A percentile compares a stretch with the other conserved stretches of the same genome.
Evolutionary conservation across 1,139 yeast genomes (phyloP).

Genomic region (Magnusiomyces clavatus): DNA sequence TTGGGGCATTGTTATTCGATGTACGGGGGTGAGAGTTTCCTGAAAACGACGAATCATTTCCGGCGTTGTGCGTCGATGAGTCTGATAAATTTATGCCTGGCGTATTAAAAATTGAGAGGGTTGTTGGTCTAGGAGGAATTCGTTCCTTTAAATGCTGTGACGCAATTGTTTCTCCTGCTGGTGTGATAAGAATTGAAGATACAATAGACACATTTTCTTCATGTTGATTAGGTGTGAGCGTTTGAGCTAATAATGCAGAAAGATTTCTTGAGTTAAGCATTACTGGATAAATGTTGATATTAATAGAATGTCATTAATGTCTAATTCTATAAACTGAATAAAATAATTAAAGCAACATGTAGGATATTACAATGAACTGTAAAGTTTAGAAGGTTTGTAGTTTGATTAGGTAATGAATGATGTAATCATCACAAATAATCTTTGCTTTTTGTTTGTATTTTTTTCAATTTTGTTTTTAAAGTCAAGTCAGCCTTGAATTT

Average conservation of each 20-base stretch:
- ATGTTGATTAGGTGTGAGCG: slow-evolving; percentile 15
- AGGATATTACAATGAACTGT: too few species aligned
- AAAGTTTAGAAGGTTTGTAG: too few species aligned
- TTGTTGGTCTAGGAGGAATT: slow-evolving; percentile 19
- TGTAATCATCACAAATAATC: neutral
- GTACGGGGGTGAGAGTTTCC: slow-evolving; percentile 12
- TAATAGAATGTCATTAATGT: slow-evolving; percentile 18
- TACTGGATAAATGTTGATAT: neutral
- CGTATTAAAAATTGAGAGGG: neutral
- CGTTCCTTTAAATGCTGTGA: slow-evolving; percentile 23
- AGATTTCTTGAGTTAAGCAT: slow-evolving; percentile 26
- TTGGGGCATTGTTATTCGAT: too few species aligned
- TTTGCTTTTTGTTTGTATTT: neutral
- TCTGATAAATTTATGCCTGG: too few species aligned
- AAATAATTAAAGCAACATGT: too few species aligned
- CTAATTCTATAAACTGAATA: neutral
- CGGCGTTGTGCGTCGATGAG: slow-evolving; percentile 5
- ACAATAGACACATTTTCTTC: slow-evolving; percentile 15
- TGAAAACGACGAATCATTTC: neutral
- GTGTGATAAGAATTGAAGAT: slow-evolving; percentile 25
- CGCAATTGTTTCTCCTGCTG: slow-evolving; percentile 23
- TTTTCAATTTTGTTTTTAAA: neutral
- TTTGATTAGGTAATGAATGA: too few species aligned
- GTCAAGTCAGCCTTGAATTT: too few species aligned
- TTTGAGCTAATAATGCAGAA: slow-evolving; percentile 23